phyloP scores from a whole-genome alignment of 2,329 filamentous ascomycete species.

The Aspergillus aculeatus region DNA sequence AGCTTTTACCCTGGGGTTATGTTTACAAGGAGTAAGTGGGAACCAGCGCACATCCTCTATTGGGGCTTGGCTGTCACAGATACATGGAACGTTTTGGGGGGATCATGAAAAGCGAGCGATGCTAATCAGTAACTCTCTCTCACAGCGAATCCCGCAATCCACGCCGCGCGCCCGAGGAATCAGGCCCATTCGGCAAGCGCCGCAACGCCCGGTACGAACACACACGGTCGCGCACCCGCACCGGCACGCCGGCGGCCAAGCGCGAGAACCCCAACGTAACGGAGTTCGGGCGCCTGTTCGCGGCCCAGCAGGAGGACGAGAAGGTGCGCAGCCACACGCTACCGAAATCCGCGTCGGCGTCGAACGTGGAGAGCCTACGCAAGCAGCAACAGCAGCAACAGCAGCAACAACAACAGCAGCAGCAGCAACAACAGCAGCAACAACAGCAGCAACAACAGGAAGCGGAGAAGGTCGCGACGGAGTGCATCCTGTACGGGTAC shows the following conservation, averaged over 20 bases:
- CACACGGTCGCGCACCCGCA: slow-evolving; percentile 54
- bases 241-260: slow-evolving; percentile 57
- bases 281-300: slow-evolving; percentile 48
- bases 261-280: slow-evolving; percentile 53
- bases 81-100: neutral
- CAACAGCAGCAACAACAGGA: neutral
- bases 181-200: slow-evolving; percentile 60
- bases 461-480: slow-evolving; percentile 60
- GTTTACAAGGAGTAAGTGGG: slow-evolving; percentile 59
- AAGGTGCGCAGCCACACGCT: slow-evolving; percentile 32
- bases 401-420: slow-evolving; percentile 17
- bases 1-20: slow-evolving; percentile 62
- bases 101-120: slow-evolving; percentile 20
- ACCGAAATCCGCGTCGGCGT: slow-evolving; percentile 41
- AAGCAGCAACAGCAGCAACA: slow-evolving; percentile 22
- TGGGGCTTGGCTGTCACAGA: too few species aligned
- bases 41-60: too few species aligned
- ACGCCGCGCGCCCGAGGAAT: slow-evolving; percentile 57
- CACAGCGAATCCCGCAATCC: slow-evolving; percentile 49
- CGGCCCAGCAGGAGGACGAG: slow-evolving; percentile 46
- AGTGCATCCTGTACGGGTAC: slow-evolving; percentile 85
- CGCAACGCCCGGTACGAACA: slow-evolving; percentile 46
- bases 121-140: slow-evolving; percentile 23
- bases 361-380: slow-evolving; percentile 41
- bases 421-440: neutral